Evolutionary conservation across 2,329 filamentous ascomycete genomes (phyloP).

Genomic region (Neodidymelliopsis sp.): DNA sequence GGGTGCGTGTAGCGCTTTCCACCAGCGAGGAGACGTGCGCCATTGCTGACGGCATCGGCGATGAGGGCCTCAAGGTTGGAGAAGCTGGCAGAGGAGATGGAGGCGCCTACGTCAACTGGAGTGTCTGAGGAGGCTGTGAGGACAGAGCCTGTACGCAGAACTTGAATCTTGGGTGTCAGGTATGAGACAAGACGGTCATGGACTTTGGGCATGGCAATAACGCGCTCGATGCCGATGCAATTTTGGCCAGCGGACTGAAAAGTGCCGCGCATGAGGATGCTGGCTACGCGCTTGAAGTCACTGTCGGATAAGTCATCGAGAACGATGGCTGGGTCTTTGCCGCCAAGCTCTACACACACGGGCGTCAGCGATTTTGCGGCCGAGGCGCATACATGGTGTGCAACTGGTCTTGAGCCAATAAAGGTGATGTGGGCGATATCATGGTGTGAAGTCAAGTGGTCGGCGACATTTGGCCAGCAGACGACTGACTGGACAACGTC

Average conservation of each 20-base stretch:
- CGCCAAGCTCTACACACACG: slow-evolving; percentile 88
- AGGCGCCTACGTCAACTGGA: slow-evolving; percentile 81
- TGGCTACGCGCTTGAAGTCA: slow-evolving; percentile 73
- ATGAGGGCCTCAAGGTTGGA: slow-evolving; percentile 78
- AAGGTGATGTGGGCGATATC: slow-evolving; percentile 90
- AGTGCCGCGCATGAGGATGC: slow-evolving; percentile 87
- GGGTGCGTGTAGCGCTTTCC: slow-evolving; percentile 77
- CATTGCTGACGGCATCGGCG: slow-evolving; percentile 75
- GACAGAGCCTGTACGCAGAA: slow-evolving; percentile 77
- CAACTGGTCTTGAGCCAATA: slow-evolving; percentile 88
- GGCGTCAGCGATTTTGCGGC: slow-evolving; percentile 88
- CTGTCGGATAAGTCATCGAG: slow-evolving; percentile 76
- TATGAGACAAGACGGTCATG: slow-evolving; percentile 76
- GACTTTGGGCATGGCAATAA: slow-evolving; percentile 79
- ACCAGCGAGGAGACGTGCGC: slow-evolving; percentile 82
- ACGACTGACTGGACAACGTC: slow-evolving; percentile 83
- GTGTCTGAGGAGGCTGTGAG: slow-evolving; percentile 57
- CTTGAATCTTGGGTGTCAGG: slow-evolving; percentile 76
- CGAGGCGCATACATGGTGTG: slow-evolving; percentile 84
- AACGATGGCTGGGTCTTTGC: slow-evolving; percentile 91
- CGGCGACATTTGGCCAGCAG: slow-evolving; percentile 86
- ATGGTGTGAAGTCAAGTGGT: slow-evolving; percentile 83
- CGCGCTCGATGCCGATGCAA: slow-evolving; percentile 95
- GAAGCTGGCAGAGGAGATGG: slow-evolving; percentile 83
- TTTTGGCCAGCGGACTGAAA: slow-evolving; percentile 98